Evolutionary conservation across 2,329 filamentous ascomycete species (phyloP), one percentile per base, ranked within the genome.

Genomic region (Hymenoscyphus repandus): DNA sequence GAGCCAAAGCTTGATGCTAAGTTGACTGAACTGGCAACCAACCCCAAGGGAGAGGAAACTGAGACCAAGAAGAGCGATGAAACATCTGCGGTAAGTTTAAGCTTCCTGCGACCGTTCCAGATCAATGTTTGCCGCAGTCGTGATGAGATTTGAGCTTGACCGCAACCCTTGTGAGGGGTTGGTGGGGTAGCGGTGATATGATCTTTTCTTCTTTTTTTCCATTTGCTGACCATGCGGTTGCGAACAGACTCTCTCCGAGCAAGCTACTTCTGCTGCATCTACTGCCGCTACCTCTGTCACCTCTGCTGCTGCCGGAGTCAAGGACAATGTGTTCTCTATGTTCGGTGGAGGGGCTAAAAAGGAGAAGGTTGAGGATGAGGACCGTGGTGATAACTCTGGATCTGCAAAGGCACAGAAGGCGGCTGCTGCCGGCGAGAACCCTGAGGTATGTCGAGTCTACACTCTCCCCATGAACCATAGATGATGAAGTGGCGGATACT

Each of bases 341-440:
- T 99, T 99, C 68, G 93, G 93, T 63, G 93, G 93, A 58, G 93
- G 93, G 56, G 88, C 88, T 54, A 95, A 95, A 83, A 97, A 96
- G 78, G 89, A 93, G 76, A 91, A 93, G 79, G 83, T 84, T 56
- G 83, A 85, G 58, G 76, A 87, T 31, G 88, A 88, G 66, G 90
- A 88, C 62, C 85, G 83, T 58, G 86, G 90, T 60, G 91, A 96
- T 70, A 88, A 84, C 69, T 95, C 89, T 60, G 91, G 91, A 65
- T 90, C 88, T 70, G 86, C 88, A 66, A 93, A 93, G 78, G 86
- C 85, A 52, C 83, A 89, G 57, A 81, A 82, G 64, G 72, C 74
- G 66, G 76, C 74, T 46, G 58, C 63, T 53, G 67, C 68, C 52
- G 68, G 63, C 52, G 69, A 64, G 53, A 65, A 66, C 57, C 63